A percentile compares a stretch with the other conserved stretches of the same genome.
These are phyloP conservation scores for Borovskyia barvae DNA, from an alignment of 208 protist genomes.

Conservation along the genomic window DNA sequence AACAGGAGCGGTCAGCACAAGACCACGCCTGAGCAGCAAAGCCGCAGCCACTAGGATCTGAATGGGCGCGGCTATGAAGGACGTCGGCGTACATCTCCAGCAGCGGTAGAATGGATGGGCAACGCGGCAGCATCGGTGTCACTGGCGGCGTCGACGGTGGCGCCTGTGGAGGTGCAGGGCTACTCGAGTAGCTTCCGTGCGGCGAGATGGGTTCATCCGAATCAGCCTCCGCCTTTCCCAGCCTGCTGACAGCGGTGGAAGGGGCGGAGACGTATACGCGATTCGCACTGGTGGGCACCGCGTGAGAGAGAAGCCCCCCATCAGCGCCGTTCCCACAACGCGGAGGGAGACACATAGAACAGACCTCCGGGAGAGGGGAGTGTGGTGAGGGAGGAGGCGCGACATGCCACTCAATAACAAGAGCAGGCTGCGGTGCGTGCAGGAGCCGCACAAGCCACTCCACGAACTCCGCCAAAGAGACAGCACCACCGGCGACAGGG, in stretches of 20 bases:
- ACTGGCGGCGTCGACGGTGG: slow-evolving; percentile 11
- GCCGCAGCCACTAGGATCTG: background rate
- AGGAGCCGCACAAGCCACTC: slow-evolving; percentile 53
- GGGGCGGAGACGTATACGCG: background rate
- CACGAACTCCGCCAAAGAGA: slow-evolving; percentile 31
- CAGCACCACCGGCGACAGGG: slow-evolving; percentile 8
- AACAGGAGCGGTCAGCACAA: no score
- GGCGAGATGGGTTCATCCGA: no score
- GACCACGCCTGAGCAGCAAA: no score
- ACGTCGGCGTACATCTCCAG: slow-evolving; percentile 38
- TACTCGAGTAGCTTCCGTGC: background rate
- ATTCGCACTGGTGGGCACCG: background rate
- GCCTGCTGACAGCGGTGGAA: background rate
- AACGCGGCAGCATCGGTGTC: slow-evolving; percentile 6
- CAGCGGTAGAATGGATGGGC: slow-evolving; percentile 25
- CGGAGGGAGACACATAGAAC: no score
- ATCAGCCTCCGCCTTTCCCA: no score
- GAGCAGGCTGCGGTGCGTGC: slow-evolving; percentile 32
- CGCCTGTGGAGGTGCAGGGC: background rate
- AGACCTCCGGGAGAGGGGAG: no score
- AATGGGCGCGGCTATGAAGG: slow-evolving; percentile 4
- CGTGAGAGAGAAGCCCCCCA: no score
- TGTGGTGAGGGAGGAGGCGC: background rate
- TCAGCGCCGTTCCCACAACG: no score
- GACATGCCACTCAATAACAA: slow-evolving; percentile 62